These are phyloP conservation scores for Diaporthe amygdali DNA, from an alignment of 2,329 filamentous ascomycete genomes.

Conservation along the genomic window DNA sequence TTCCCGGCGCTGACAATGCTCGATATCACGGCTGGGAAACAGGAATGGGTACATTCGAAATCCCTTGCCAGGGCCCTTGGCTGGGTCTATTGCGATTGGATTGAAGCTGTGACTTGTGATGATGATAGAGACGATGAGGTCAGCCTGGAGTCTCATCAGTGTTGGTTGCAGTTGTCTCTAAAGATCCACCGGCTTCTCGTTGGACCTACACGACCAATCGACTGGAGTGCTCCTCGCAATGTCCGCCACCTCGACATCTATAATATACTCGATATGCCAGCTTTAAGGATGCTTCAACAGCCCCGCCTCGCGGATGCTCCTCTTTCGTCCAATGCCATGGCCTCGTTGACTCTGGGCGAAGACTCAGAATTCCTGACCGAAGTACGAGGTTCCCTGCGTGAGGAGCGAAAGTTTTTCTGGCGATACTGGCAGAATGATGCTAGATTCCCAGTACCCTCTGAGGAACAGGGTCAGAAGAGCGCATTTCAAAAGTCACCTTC, in stretches of 20 bases:
- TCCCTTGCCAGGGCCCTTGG: background rate
- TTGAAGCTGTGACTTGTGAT: background rate
- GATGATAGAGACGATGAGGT: background rate
- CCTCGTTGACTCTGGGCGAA: conserved; percentile 9
- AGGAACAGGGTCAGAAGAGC: background rate
- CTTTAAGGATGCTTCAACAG: background rate
- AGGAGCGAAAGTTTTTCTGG: conserved; percentile 10
- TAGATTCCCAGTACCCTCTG: background rate
- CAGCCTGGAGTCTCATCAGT: background rate
- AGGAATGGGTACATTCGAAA: background rate
- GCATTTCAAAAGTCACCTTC: background rate
- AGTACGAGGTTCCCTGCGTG: too few relatives aligned
- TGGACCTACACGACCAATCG: background rate
- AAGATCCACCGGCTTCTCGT: background rate
- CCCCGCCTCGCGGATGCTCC: background rate
- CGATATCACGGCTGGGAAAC: background rate
- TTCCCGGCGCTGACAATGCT: conserved; percentile 17
- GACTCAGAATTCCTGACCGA: background rate
- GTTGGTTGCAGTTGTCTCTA: background rate
- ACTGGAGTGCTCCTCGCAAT: background rate
- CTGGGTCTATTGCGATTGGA: background rate
- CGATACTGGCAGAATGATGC: conserved; percentile 7
- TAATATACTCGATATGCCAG: background rate
- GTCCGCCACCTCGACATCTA: background rate
- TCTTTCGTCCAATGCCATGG: background rate